Evolutionary conservation across 208 protist species (phyloP), one percentile per base, ranked within the genome.

Genomic region (Crithidia fasciculata): DNA sequence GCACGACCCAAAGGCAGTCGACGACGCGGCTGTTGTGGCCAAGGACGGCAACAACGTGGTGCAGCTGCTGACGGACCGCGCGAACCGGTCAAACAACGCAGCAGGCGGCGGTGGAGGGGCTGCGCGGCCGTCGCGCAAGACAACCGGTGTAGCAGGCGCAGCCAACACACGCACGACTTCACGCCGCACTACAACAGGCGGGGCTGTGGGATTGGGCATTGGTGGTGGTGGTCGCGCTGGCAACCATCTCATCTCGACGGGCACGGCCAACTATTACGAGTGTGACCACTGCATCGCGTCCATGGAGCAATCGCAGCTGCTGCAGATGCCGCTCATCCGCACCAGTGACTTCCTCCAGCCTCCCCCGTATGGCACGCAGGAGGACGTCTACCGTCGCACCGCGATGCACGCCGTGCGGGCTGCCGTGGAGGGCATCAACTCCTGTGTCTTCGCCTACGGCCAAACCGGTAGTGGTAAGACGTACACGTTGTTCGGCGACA

Each of bases 381-480:
- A 90, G 69, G 84, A 88, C 44, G 87, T 96, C 39, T 96, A 91
- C 82, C 82, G 72, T 13, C 62, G 60, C 40, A 94, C 87, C 36
- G 91, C 88, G 7, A 67, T 72, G 57, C 89, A 88, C 63, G 87
- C 89, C 8, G 88, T 97, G n/a, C 61, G 81, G 28, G 85, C 87
- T 3, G 87, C 84, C 4, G 79, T 97, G 28, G 89, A 94, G 44
- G 93, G 93, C 59, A 94, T 94, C 71, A 97, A 97, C 74, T 89
- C 82, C 18, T 95, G 87, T 60, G 81, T 96, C 10, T 92, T 96
- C 69, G 89, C 92, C n/a, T 96, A 96, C 69, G 92, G 92, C 18
- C 89, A 95, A 74, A 96, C 92, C 6, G 92, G 92, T 47, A 89
- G 81, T 65, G 92, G 92, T 9, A 96, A 96, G 79, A 96, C 89